These are phyloP conservation scores for Citrus unshiu DNA, from an alignment of 345 rosid genomes.

Conservation along the genomic window DNA sequence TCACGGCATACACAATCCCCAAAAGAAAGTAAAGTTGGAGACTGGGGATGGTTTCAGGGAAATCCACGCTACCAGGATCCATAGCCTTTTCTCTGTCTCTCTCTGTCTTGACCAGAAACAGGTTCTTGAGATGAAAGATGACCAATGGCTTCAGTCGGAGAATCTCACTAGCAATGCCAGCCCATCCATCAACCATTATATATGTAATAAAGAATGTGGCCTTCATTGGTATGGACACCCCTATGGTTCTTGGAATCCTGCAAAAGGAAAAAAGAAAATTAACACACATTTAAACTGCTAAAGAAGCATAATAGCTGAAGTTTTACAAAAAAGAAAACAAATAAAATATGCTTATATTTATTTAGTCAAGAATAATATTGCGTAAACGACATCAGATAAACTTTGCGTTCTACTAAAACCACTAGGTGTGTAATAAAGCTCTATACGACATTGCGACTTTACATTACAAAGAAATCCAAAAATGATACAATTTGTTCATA, in stretches of 20 bases:
- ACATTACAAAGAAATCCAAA: background rate
- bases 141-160: conserved; percentile 78
- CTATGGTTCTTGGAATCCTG: conserved; percentile 96
- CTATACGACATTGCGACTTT: background rate
- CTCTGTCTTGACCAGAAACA: conserved; percentile 89
- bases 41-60: conserved; percentile 81
- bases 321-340: background rate
- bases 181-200: conserved; percentile 98
- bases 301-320: background rate
- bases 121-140: conserved; percentile 87
- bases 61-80: conserved; percentile 84
- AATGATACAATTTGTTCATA: background rate
- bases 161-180: conserved; percentile 95
- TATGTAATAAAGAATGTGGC: conserved; percentile 96
- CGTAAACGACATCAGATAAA: background rate
- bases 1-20: conserved; percentile 89
- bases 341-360: background rate
- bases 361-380: background rate
- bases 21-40: conserved; percentile 91
- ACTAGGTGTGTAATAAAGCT: background rate
- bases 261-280: background rate
- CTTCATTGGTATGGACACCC: conserved; percentile 97
- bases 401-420: background rate
- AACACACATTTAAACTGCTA: background rate
- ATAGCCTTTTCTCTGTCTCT: conserved; percentile 77